These are phyloP conservation scores for Arabis hirsuta DNA, from an alignment of 345 rosid genomes.

Conservation along the genomic window DNA sequence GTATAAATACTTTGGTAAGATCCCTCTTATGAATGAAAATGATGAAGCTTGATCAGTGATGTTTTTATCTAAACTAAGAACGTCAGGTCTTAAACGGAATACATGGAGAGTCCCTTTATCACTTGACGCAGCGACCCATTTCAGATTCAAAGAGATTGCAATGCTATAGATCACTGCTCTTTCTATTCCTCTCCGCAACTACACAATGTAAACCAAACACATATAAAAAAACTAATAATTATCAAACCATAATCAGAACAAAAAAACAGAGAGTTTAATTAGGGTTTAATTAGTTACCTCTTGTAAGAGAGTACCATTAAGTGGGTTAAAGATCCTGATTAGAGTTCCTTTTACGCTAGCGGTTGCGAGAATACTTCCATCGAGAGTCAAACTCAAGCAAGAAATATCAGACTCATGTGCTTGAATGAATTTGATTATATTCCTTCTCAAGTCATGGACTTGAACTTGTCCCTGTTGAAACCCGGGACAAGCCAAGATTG, in stretches of 20 bases:
- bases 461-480: slow-evolving; percentile 74
- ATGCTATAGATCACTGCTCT: slow-evolving; percentile 77
- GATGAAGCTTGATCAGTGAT: slow-evolving; percentile 64
- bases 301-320: slow-evolving; percentile 83
- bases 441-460: slow-evolving; percentile 74
- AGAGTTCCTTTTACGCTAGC: slow-evolving; percentile 83
- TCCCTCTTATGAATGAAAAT: slow-evolving; percentile 72
- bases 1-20: slow-evolving; percentile 75
- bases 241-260: background rate
- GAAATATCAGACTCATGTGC: slow-evolving; percentile 80
- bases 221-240: no score
- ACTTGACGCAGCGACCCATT: slow-evolving; percentile 86
- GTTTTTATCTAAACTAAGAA: slow-evolving; percentile 56
- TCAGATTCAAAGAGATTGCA: slow-evolving; percentile 64
- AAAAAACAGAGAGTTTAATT: no score
- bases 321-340: slow-evolving; percentile 78
- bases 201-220: slow-evolving; percentile 28
- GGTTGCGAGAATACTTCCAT: slow-evolving; percentile 84
- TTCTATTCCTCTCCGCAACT: slow-evolving; percentile 88
- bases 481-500: slow-evolving; percentile 84
- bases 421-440: slow-evolving; percentile 57
- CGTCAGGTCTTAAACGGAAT: slow-evolving; percentile 71
- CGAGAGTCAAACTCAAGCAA: slow-evolving; percentile 70
- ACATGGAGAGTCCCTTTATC: slow-evolving; percentile 86
- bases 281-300: slow-evolving; percentile 55